These are phyloP conservation scores for Macadamia integrifolia DNA, from an alignment of 164 flowering plant species.

Conservation along the genomic window DNA sequence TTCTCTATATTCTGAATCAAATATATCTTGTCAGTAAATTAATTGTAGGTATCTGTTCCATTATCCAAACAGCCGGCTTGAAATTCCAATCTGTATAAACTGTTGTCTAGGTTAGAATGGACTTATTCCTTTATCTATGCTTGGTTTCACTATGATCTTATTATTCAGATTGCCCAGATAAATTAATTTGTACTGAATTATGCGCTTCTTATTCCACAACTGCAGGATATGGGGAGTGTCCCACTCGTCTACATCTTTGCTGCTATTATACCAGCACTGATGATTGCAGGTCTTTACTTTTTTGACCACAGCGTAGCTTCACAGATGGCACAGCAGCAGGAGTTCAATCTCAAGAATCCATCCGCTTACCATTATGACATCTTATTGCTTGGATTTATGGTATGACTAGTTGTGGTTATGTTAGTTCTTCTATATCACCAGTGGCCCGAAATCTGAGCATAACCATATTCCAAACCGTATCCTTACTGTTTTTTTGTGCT, in stretches of 20 bases:
- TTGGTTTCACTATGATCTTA: background rate
- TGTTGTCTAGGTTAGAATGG: too few relatives aligned
- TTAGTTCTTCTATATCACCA: background rate
- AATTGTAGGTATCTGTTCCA: background rate
- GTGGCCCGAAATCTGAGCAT: background rate
- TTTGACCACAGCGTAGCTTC: slow-evolving; percentile 60
- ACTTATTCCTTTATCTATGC: too few relatives aligned
- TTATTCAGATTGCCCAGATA: background rate
- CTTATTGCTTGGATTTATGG: slow-evolving; percentile 47
- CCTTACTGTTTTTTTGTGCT: background rate
- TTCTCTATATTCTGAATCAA: too few relatives aligned
- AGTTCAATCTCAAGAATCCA: slow-evolving; percentile 50
- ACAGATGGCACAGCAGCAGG: slow-evolving; percentile 55
- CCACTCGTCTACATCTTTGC: slow-evolving; percentile 41
- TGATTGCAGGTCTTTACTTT: slow-evolving; percentile 54
- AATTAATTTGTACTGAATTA: background rate
- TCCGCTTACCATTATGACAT: slow-evolving; percentile 50
- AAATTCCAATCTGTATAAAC: background rate
- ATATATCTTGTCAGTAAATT: background rate
- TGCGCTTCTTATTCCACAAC: slow-evolving; percentile 6
- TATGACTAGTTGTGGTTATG: slow-evolving; percentile 5
- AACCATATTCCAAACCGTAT: background rate
- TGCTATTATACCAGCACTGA: slow-evolving; percentile 46
- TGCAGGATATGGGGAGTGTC: slow-evolving; percentile 51
- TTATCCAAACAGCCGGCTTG: background rate